Percentiles rank a stretch among this genome's conserved stretches.
Conservation (phyloP, 495 filamentous ascomycete genomes). For the Ascodesmis nigricans region DNA sequence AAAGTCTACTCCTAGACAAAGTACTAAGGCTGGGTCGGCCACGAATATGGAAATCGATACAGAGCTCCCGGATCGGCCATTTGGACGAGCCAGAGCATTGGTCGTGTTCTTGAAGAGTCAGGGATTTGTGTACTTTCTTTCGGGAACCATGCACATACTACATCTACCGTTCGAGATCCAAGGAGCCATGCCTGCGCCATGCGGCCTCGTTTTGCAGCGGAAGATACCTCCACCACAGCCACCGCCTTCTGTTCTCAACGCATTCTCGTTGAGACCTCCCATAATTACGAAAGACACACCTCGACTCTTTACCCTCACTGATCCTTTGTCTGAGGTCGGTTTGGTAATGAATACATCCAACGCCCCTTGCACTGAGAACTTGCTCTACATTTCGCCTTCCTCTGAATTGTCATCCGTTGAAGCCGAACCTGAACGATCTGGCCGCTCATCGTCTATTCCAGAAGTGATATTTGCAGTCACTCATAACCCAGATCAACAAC, state of each 20-base stretch:
- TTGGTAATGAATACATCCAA: conserved; percentile 40
- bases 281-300: conserved; percentile 33
- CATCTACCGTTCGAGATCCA: conserved; percentile 90
- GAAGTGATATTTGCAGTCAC: conserved; percentile 59
- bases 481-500: conserved; percentile 36
- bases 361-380: conserved; percentile 38
- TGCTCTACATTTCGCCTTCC: conserved; percentile 48
- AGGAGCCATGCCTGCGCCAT: conserved; percentile 56
- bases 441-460: too few relatives aligned
- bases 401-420: too few relatives aligned
- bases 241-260: conserved; percentile 20
- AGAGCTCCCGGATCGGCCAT: conserved; percentile 4
- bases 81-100: conserved; percentile 40
- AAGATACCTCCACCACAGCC: conserved; percentile 27
- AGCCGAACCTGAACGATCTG: conserved; percentile 6
- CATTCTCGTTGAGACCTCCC: conserved; percentile 16
- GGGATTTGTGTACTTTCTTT: conserved; percentile 80
- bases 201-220: conserved; percentile 65
- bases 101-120: conserved; percentile 85
- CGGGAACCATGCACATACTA: conserved; percentile 69
- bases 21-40: conserved; percentile 3
- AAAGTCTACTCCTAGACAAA: too few relatives aligned
- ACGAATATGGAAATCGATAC: conserved; percentile 10
- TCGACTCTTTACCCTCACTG: conserved; percentile 60
- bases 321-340: conserved; percentile 72